phyloP scores from a whole-genome alignment of 306 rosid species.

The Potentilla sterilis region DNA sequence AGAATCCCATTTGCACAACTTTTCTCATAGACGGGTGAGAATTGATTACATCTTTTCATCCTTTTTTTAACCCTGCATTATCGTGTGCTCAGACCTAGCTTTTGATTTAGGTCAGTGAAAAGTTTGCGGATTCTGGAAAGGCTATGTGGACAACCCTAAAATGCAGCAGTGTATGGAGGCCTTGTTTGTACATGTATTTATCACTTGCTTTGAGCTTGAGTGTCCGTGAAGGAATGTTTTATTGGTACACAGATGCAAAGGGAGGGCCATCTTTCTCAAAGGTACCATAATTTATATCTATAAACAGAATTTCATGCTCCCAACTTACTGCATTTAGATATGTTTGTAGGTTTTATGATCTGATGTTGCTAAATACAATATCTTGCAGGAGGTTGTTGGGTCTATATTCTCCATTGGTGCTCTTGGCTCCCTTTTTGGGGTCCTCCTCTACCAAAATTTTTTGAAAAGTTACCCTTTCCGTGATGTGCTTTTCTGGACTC shows the following conservation, averaged over 20 bases:
- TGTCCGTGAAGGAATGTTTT: slow-evolving; percentile 85
- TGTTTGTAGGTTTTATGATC: neutral
- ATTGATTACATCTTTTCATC: neutral
- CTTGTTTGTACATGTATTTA: slow-evolving; percentile 82
- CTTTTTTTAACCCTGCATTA: neutral
- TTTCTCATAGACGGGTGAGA: slow-evolving; percentile 66
- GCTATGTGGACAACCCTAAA: slow-evolving; percentile 82
- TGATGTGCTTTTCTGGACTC: slow-evolving; percentile 89
- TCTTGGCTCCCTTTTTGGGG: slow-evolving; percentile 76
- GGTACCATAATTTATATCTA: slow-evolving; percentile 35
- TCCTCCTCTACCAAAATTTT: slow-evolving; percentile 73
- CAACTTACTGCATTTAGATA: neutral
- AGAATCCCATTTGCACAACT: slow-evolving; percentile 58
- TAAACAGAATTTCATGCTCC: slow-evolving; percentile 2
- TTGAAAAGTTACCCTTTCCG: slow-evolving; percentile 77
- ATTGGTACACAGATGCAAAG: slow-evolving; percentile 88
- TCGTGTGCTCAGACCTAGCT: slow-evolving; percentile 13
- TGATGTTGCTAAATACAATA: neutral
- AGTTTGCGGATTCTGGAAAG: slow-evolving; percentile 60
- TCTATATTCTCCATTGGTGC: slow-evolving; percentile 85
- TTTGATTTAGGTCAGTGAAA: slow-evolving; percentile 55
- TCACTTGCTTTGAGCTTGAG: slow-evolving; percentile 82
- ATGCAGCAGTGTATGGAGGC: slow-evolving; percentile 73
- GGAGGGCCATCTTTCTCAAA: slow-evolving; percentile 81
- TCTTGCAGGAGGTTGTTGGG: slow-evolving; percentile 75